phyloP scores from a whole-genome alignment of 352 stramenopile genomes.

The Phytophthora palmivora region DNA sequence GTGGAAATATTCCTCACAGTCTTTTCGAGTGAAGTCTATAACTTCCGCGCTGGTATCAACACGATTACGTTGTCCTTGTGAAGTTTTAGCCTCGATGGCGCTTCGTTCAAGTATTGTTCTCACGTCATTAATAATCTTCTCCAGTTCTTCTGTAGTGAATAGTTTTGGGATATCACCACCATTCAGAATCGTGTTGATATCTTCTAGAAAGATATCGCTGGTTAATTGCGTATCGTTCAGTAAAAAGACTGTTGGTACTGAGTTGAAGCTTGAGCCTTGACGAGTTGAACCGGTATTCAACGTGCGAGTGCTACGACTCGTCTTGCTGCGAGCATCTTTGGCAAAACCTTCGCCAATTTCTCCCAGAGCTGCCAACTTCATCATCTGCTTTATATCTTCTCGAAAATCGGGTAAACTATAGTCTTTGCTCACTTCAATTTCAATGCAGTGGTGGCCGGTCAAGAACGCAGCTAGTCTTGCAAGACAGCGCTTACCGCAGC shows the following conservation, averaged over 20 bases:
- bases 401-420: constrained; percentile 87
- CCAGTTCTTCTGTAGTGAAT: constrained; percentile 85
- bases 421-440: constrained; percentile 89
- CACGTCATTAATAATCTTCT: constrained; percentile 79
- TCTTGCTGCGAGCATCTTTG: constrained; percentile 3
- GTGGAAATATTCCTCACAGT: constrained; percentile 88
- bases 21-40: constrained; percentile 57
- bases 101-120: constrained; percentile 38
- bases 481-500: constrained; percentile 86
- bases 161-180: constrained; percentile 88
- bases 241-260: constrained; percentile 70
- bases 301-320: constrained; percentile 1
- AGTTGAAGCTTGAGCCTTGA: neutral
- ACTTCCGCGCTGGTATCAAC: neutral
- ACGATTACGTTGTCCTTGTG: neutral
- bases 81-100: constrained; percentile 1
- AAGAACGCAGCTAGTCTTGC: constrained; percentile 81
- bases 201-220: constrained; percentile 87
- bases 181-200: constrained; percentile 91
- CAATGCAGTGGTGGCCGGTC: constrained; percentile 72
- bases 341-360: constrained; percentile 9
- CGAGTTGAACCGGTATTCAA: neutral
- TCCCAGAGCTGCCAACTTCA: constrained; percentile 54
- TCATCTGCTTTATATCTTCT: constrained; percentile 85
- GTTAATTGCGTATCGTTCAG: constrained; percentile 87